A percentile compares a stretch with the other conserved stretches of the same genome.
Evolutionary conservation across 2,329 filamentous ascomycete genomes (phyloP).

Genomic region (Monosporascus sp.): DNA sequence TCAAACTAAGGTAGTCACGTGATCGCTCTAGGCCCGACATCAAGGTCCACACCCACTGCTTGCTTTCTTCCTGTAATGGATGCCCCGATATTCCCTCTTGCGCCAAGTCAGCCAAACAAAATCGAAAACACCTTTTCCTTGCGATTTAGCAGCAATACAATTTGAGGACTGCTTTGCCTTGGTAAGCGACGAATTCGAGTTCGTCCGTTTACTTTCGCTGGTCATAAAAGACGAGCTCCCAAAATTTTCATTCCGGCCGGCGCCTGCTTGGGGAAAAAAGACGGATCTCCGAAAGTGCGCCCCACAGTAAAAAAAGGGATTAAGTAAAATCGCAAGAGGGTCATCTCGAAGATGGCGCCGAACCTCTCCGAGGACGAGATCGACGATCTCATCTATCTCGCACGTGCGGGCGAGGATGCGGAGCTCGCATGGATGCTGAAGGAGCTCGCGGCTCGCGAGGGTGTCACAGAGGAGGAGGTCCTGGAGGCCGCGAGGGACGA

Average conservation of each 20-base stretch:
- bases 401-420: constrained; percentile 68
- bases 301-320: not conserved
- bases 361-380: constrained; percentile 71
- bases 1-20: constrained; percentile 8
- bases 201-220: no score
- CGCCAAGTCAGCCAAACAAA: no score
- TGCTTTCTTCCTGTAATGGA: no score
- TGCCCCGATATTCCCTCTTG: no score
- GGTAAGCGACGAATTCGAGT: no score
- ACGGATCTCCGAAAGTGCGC: constrained; percentile 1
- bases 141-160: no score
- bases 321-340: not conserved
- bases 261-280: not conserved
- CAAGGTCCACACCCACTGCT: no score
- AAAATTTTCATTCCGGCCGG: no score
- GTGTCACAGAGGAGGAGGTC: constrained; percentile 54
- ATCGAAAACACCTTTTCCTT: no score
- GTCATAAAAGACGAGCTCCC: not conserved
- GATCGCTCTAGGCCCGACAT: constrained; percentile 5
- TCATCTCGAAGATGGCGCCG: constrained; percentile 35
- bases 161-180: no score
- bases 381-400: constrained; percentile 86
- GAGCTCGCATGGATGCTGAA: constrained; percentile 59
- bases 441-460: constrained; percentile 57
- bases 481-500: constrained; percentile 66